phyloP scores from a whole-genome alignment of 768 basidiomycete genomes.

The Brasilioporus rufonigricans region DNA sequence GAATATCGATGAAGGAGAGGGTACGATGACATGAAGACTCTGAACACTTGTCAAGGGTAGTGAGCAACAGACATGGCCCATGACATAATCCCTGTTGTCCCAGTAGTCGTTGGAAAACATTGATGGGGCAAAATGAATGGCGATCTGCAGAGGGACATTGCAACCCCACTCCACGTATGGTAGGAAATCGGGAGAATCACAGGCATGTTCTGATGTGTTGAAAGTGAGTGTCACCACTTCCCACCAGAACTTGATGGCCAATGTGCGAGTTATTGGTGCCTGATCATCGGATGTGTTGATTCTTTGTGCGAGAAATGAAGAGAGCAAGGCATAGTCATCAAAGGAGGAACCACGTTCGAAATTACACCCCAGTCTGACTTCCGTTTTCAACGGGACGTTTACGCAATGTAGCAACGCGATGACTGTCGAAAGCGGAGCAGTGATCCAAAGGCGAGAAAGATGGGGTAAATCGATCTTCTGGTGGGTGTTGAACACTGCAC shows the following conservation, averaged over 20 bases:
- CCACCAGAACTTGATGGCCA: neutral
- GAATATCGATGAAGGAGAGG: neutral
- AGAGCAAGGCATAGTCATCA: neutral
- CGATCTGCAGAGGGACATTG: neutral
- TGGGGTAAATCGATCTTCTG: neutral
- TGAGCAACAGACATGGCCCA: neutral
- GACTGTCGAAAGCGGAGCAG: slow-evolving; percentile 7
- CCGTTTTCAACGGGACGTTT: neutral
- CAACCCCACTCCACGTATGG: neutral
- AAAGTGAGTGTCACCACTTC: neutral
- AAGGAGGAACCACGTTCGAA: too few relatives aligned
- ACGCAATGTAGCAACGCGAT: slow-evolving; percentile 4
- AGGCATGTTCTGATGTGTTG: neutral
- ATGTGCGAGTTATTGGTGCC: too few relatives aligned
- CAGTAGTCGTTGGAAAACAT: neutral
- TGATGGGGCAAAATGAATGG: neutral
- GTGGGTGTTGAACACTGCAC: neutral
- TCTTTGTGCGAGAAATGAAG: neutral
- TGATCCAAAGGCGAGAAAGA: slow-evolving; percentile 8
- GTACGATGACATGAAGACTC: neutral
- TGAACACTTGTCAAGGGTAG: neutral
- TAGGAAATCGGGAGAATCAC: neutral
- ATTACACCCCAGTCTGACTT: neutral
- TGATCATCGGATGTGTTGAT: too few relatives aligned
- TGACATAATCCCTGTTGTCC: neutral